Conservation (phyloP, 345 rosid species). For the Euphorbia lathyris region DNA sequence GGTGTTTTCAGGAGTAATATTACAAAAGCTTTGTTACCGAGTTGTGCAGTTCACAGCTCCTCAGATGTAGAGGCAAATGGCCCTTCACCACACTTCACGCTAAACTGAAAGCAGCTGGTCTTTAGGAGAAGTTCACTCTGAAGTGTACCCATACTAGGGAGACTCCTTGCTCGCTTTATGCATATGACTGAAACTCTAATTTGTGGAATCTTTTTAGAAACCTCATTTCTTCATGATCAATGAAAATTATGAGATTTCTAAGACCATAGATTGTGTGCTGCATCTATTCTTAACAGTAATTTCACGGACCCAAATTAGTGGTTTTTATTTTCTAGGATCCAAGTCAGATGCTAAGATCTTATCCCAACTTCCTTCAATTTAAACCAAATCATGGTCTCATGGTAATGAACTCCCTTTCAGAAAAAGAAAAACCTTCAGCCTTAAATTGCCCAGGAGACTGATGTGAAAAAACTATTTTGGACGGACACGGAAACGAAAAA, state of each 20-base stretch:
- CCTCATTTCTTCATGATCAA: background rate
- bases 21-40: background rate
- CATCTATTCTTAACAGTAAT: background rate
- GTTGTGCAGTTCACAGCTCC: slow-evolving; percentile 1
- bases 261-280: background rate
- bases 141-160: background rate
- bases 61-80: background rate
- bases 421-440: background rate
- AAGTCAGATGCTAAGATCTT: background rate
- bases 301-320: background rate
- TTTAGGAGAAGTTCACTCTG: background rate
- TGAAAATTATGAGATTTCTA: background rate
- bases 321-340: background rate
- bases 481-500: too few species aligned
- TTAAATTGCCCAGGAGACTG: background rate
- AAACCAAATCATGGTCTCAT: background rate
- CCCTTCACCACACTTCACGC: background rate
- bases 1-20: background rate
- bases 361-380: background rate
- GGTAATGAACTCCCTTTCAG: background rate
- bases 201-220: background rate
- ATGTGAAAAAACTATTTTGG: too few species aligned
- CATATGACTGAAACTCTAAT: background rate
- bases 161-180: background rate
- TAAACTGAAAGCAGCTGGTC: background rate